Evolutionary conservation across 352 stramenopile genomes (phyloP), one percentile per base, ranked within the genome.

Genomic region (Phytophthora fragariaefolia): DNA sequence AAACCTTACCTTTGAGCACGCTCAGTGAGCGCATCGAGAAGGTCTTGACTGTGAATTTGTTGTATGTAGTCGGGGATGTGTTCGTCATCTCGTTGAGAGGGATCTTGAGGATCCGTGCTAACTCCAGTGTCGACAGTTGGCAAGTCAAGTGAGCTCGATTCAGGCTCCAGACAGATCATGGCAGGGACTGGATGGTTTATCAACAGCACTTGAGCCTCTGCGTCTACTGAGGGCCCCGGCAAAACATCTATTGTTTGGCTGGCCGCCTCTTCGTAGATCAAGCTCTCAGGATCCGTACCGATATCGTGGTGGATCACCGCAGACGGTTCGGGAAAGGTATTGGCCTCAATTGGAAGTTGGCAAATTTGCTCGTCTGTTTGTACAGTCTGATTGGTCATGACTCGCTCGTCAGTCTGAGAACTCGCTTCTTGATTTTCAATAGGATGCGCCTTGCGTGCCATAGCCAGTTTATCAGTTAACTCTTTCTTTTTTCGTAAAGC

Each of bases 401-500:
- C 4, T 43, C 2, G 20, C 20, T 38, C 48, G 1, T 71, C 52
- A 51, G 62, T 74, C 42, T 76, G 67, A 12, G 53, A 68, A 7
- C 45, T 51, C 18, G 27, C 57, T 17, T 65, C 58, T 15, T 59
- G 53, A 7, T 22, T 28, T 7, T 20, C 18, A 57, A 59, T 30
- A 57, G n/a, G 12, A 51, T 28, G 27, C 6, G 7, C 50, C 9
- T 62, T 71, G 30, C 54, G 58, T 8, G 57, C 48, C 40, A 75
- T 51, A 17, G 71, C 76, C 22, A 88, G 55, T 17, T 78, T 71
- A 42, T 75, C 71, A 6, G 63, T 38, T 12, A 91, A 36, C 32
- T 53, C 45, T 32, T 85, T 70, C 40, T 91, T 91, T 42, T 89
- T 77, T 38, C 71, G 77, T 27, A 91, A 49, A 8, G 75, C 42